A percentile compares a stretch with the other conserved stretches of the same genome.
Conservation (phyloP, 2,329 filamentous ascomycete species). For the Fonsecaea pugnacius region DNA sequence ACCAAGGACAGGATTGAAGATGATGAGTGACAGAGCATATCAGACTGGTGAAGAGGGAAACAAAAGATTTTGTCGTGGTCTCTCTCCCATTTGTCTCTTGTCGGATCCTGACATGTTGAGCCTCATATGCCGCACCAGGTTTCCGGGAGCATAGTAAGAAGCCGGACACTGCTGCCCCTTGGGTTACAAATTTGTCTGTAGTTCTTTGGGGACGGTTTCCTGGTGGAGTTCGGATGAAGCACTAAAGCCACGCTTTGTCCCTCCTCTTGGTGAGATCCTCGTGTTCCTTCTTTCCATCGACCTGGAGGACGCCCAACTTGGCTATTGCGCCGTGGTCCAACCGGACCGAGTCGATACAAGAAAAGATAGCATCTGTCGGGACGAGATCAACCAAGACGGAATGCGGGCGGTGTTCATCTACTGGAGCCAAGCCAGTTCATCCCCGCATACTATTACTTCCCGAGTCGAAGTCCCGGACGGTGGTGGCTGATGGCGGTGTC, state of each 20-base stretch:
- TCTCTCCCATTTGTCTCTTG: neutral
- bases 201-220: neutral
- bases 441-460: constrained; percentile 11
- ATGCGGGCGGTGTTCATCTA: neutral
- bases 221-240: neutral
- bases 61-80: neutral
- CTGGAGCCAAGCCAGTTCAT: constrained; percentile 13
- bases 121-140: neutral
- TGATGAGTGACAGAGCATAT: neutral
- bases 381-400: neutral
- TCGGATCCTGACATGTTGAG: neutral
- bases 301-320: neutral
- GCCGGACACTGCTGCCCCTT: neutral
- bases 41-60: neutral
- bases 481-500: constrained; percentile 9
- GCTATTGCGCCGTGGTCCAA: neutral
- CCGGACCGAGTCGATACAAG: constrained; percentile 15
- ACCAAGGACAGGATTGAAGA: neutral
- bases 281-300: neutral
- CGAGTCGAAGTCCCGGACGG: constrained; percentile 5
- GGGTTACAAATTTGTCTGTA: neutral
- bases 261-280: neutral
- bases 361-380: neutral
- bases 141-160: neutral
- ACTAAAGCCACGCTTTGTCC: neutral